A percentile compares a stretch with the other conserved stretches of the same genome.
Conservation (phyloP, 2,329 filamentous ascomycete species). For the Fusarium sp. region DNA sequence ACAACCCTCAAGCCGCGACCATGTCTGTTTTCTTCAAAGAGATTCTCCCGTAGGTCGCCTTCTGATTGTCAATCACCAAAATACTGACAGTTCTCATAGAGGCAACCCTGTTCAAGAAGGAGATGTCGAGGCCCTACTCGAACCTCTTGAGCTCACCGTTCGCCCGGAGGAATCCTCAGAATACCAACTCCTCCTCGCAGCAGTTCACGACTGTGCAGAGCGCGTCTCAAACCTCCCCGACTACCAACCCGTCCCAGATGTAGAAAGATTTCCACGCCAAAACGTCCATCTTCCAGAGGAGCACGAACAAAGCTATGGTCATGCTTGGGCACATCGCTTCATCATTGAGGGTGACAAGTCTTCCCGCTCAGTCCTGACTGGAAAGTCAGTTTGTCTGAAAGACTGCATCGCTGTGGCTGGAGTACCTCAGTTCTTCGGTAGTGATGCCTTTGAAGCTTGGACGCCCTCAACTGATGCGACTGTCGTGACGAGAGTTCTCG, state of each 20-base stretch:
- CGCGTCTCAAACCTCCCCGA: slow-evolving; percentile 59
- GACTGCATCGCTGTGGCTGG: slow-evolving; percentile 67
- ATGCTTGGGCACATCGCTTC: slow-evolving; percentile 65
- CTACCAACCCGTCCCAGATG: slow-evolving; percentile 58
- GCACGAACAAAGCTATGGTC: slow-evolving; percentile 56
- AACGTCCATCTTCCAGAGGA: slow-evolving; percentile 57
- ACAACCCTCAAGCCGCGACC: background rate
- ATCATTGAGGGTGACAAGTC: slow-evolving; percentile 52
- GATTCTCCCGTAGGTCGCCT: slow-evolving; percentile 47
- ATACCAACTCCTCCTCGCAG: slow-evolving; percentile 62
- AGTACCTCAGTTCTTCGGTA: slow-evolving; percentile 66
- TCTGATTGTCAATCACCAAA: rapidly evolving
- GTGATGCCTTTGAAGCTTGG: slow-evolving; percentile 63
- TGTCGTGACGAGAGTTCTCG: slow-evolving; percentile 62
- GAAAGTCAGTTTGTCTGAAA: slow-evolving; percentile 64
- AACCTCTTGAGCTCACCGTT: slow-evolving; percentile 53
- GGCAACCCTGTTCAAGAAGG: slow-evolving; percentile 57
- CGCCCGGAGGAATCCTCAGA: slow-evolving; percentile 55
- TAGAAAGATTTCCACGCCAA: slow-evolving; percentile 59
- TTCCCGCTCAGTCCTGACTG: slow-evolving; percentile 46
- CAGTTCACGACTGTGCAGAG: slow-evolving; percentile 64
- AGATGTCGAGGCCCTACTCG: slow-evolving; percentile 54
- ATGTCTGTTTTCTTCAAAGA: slow-evolving; percentile 58
- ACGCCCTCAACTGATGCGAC: slow-evolving; percentile 65
- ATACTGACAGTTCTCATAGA: slow-evolving; percentile 24